Percentiles rank a stretch among this genome's conserved stretches.
Conservation (phyloP, 768 basidiomycete species). For the Suillus spraguei region DNA sequence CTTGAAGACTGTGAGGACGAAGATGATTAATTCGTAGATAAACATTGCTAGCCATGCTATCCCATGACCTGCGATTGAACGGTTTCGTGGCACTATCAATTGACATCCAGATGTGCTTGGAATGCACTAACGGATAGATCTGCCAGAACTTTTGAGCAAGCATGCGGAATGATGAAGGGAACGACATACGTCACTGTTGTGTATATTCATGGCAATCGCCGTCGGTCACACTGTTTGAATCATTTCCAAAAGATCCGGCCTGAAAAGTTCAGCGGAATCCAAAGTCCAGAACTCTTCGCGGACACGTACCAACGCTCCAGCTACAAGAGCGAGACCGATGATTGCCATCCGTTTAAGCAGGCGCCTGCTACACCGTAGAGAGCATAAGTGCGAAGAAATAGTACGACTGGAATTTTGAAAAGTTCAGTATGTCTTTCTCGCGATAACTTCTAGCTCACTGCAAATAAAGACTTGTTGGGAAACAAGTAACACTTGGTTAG, state of each 20-base stretch:
- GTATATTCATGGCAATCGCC: conserved; percentile 28
- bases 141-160: background rate
- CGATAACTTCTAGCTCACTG: conserved; percentile 34
- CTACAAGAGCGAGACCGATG: conserved; percentile 33
- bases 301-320: conserved; percentile 39
- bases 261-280: conserved; percentile 18
- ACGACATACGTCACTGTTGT: conserved; percentile 6
- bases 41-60: conserved; percentile 54
- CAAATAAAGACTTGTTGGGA: conserved; percentile 49
- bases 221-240: conserved; percentile 26
- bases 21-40: conserved; percentile 49
- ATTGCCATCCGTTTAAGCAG: conserved; percentile 39
- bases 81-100: background rate
- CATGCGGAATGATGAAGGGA: background rate
- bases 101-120: background rate
- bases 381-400: conserved; percentile 52
- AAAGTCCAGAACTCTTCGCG: conserved; percentile 1
- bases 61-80: conserved; percentile 28
- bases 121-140: background rate
- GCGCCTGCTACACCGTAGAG: conserved; percentile 45
- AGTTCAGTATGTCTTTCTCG: background rate
- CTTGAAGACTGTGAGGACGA: conserved; percentile 48
- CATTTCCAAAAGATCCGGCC: conserved; percentile 49
- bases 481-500: conserved; percentile 44
- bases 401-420: conserved; percentile 37